Percentiles rank a stretch among this genome's conserved stretches.
These are phyloP conservation scores for Apophysomyces elegans DNA, from an alignment of 371 early-diverging fungal species.

Conservation along the genomic window DNA sequence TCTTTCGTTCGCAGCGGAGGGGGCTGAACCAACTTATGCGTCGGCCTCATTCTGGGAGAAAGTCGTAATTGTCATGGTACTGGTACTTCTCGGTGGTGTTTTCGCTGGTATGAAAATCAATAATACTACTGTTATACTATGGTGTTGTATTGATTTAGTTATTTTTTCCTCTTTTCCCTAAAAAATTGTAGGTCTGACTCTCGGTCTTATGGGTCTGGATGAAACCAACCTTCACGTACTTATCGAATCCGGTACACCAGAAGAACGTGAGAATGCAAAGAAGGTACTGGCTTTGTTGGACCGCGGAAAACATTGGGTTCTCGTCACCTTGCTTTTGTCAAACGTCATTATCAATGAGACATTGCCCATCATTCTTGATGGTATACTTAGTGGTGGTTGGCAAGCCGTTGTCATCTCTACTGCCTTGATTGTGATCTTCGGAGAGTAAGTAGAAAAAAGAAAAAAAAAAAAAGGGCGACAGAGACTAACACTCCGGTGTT, in stretches of 20 bases:
- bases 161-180: background rate
- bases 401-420: constrained; percentile 91
- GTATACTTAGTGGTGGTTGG: constrained; percentile 78
- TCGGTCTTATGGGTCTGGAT: constrained; percentile 84
- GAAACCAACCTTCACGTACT: constrained; percentile 72
- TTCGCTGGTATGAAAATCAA: constrained; percentile 61
- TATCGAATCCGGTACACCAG: constrained; percentile 70
- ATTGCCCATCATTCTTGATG: constrained; percentile 90
- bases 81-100: constrained; percentile 72
- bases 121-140: background rate
- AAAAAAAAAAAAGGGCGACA: background rate
- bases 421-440: constrained; percentile 88
- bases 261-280: constrained; percentile 69
- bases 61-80: constrained; percentile 42
- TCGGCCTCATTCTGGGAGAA: constrained; percentile 47
- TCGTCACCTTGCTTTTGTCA: constrained; percentile 87
- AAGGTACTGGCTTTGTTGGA: constrained; percentile 70
- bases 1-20: constrained; percentile 17
- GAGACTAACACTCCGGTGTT: background rate
- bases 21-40: constrained; percentile 14
- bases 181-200: constrained; percentile 68
- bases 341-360: constrained; percentile 96
- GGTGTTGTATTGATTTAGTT: background rate
- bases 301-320: constrained; percentile 82
- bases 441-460: constrained; percentile 68